Percentiles rank a stretch among this genome's conserved stretches.
Evolutionary conservation across 1,284 basidiomycete genomes (phyloP).

Genomic region (Xerocomus cyaneibrunnescens): DNA sequence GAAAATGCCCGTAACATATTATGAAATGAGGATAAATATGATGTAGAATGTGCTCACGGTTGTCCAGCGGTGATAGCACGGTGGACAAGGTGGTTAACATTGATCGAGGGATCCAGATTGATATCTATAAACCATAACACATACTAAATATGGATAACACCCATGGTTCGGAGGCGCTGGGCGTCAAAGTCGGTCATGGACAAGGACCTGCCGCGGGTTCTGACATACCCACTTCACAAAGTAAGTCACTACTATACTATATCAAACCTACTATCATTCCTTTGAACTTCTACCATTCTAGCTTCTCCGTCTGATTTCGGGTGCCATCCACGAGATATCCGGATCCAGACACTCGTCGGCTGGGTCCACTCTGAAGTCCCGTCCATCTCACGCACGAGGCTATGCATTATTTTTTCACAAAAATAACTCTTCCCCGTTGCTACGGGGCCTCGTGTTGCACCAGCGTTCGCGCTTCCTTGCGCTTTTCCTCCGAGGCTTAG

Average conservation of each 20-base stretch:
- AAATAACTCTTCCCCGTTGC: not conserved
- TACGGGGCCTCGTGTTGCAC: not conserved
- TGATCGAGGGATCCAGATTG: not conserved
- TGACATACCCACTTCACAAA: too few relatives aligned
- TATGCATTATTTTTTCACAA: not conserved
- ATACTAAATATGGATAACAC: conserved; percentile 2
- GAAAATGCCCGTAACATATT: not conserved
- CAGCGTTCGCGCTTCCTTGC: not conserved
- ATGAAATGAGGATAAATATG: too few relatives aligned
- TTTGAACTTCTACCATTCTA: too few relatives aligned
- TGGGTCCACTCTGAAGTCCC: not conserved
- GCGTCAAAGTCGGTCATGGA: not conserved
- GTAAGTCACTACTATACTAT: too few relatives aligned
- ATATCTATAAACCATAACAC: not conserved
- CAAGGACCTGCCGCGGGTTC: too few relatives aligned
- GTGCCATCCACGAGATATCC: too few relatives aligned
- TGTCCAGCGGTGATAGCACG: not conserved
- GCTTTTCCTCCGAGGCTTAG: not conserved
- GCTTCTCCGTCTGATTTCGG: too few relatives aligned
- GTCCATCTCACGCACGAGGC: too few relatives aligned
- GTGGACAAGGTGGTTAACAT: too few relatives aligned
- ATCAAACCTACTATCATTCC: too few relatives aligned
- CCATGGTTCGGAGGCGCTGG: not conserved
- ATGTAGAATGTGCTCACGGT: not conserved
- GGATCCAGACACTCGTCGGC: too few relatives aligned